Evolutionary conservation across 495 filamentous ascomycete genomes (phyloP).

Genomic region (Opeltia flavorubescens): DNA sequence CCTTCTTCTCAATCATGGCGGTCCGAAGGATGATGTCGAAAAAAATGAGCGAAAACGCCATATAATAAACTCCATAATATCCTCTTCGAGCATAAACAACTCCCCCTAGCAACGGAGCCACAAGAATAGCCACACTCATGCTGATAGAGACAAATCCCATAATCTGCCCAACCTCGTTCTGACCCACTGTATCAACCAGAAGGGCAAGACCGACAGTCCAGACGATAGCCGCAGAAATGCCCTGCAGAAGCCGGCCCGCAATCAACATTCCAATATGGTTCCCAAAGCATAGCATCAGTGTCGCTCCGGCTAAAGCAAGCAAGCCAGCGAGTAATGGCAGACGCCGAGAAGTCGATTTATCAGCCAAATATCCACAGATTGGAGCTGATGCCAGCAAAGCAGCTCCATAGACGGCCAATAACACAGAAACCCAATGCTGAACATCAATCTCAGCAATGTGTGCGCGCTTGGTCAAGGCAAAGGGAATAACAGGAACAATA

Average conservation of each 20-base stretch:
- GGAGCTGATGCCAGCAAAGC: constrained; percentile 46
- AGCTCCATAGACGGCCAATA: constrained; percentile 67
- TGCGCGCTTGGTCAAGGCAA: constrained; percentile 47
- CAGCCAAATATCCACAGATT: constrained; percentile 38
- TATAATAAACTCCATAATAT: constrained; percentile 61
- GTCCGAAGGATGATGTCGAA: constrained; percentile 59
- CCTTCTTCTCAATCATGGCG: constrained; percentile 62
- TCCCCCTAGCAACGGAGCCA: constrained; percentile 66
- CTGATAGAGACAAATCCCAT: constrained; percentile 63
- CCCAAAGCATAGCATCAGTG: constrained; percentile 64
- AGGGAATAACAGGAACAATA: constrained; percentile 77
- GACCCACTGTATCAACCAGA: constrained; percentile 72
- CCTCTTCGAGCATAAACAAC: constrained; percentile 60
- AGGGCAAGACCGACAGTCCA: constrained; percentile 48
- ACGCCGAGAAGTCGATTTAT: constrained; percentile 54
- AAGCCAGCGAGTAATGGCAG: constrained; percentile 59
- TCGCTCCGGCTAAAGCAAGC: constrained; percentile 51
- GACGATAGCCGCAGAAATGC: constrained; percentile 61
- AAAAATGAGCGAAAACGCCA: constrained; percentile 54
- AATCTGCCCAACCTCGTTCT: constrained; percentile 48
- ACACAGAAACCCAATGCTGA: constrained; percentile 65
- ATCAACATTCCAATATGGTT: constrained; percentile 51
- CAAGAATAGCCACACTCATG: constrained; percentile 53
- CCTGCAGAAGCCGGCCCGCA: constrained; percentile 61
- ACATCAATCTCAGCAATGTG: constrained; percentile 41